Base-by-base conservation (phyloP, 2,329 filamentous ascomycete species). In the Beauveria scarabaeidicola region DNA sequence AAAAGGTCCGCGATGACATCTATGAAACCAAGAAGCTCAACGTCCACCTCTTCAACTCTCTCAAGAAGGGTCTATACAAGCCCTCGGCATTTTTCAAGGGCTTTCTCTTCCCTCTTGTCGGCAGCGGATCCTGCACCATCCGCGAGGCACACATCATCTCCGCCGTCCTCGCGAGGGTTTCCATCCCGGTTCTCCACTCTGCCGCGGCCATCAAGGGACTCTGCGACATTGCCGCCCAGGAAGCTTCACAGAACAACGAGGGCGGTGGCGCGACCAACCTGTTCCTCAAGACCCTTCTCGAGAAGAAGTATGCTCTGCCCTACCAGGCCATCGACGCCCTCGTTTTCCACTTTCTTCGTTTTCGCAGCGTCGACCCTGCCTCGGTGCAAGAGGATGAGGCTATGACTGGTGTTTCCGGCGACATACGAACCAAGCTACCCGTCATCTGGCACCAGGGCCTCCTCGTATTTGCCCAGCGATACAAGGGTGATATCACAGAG, bases 31-130 rank as follows among this genome's bases (percentile, higher is more conserved):
- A 94, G 75, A 97, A 97, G 72, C 81, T 99, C 61, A 97, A 97
- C 69, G 88, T 97, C 0, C 94, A 99, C 72, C 80, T 97, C 8
- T 99, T 97, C 81, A 93, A 95, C 67, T 70, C 91, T 0, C 78
- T 99, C 60, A 97, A 97, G 76, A 96, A 96, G 72, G 85, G 85
- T 8, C 81, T 97, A 15, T 97, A 96, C 78, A 96, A 96, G 73
- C 94, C 94, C 7, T 88, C 90, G 0, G 91, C 92, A 19, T 99
- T 96, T 75, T 99, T 99, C 82, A 96, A 97, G 73, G 94, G 92
- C 4, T 85, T 99, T 66, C 79, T 99, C 17, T 97, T 97, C 70
- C 94, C 94, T 0, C 82, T 99, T 19, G 86, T 96, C 10, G 84
- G 83, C 9, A 89, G 86, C 54, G 90, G 91, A 29, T 91, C 87